Conservation (phyloP, 139 green algal species). For the Chlamydomonas schloesseri region DNA sequence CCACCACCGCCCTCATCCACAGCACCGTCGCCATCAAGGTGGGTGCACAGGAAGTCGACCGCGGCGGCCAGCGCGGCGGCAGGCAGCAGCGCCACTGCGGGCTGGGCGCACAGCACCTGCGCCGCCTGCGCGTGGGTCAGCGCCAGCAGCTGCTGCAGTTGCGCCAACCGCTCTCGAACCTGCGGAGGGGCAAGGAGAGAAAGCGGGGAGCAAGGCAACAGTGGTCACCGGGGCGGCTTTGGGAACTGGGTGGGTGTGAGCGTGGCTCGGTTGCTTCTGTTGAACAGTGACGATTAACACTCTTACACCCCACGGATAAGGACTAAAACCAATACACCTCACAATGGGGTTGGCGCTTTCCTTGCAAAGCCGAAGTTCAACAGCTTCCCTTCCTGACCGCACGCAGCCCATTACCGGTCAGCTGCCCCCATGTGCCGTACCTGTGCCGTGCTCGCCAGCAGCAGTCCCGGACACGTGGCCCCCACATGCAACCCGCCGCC, state of each 20-base stretch:
- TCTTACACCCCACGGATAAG: background rate
- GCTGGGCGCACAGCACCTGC: background rate
- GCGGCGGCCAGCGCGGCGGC: background rate
- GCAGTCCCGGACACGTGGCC: too few relatives aligned
- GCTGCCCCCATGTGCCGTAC: too few relatives aligned
- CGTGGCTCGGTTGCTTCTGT: conserved; percentile 3
- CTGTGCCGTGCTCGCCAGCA: too few relatives aligned
- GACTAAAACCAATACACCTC: too few relatives aligned
- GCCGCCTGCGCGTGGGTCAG: background rate
- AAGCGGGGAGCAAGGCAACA: background rate
- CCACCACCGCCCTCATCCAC: too few relatives aligned
- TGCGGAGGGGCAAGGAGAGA: background rate
- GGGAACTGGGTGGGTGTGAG: too few relatives aligned
- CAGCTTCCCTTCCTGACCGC: too few relatives aligned
- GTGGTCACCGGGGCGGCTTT: too few relatives aligned
- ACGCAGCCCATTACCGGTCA: too few relatives aligned
- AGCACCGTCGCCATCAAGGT: background rate
- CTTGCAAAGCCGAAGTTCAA: too few relatives aligned
- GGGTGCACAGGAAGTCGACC: background rate
- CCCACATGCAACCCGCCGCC: too few relatives aligned
- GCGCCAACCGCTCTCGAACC: background rate
- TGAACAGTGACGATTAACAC: background rate
- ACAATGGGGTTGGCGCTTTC: too few relatives aligned
- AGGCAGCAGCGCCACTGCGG: background rate
- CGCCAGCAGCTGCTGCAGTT: background rate